Conservation (phyloP, 192 early-diverging fungal genomes). For the Backusella westeae region DNA sequence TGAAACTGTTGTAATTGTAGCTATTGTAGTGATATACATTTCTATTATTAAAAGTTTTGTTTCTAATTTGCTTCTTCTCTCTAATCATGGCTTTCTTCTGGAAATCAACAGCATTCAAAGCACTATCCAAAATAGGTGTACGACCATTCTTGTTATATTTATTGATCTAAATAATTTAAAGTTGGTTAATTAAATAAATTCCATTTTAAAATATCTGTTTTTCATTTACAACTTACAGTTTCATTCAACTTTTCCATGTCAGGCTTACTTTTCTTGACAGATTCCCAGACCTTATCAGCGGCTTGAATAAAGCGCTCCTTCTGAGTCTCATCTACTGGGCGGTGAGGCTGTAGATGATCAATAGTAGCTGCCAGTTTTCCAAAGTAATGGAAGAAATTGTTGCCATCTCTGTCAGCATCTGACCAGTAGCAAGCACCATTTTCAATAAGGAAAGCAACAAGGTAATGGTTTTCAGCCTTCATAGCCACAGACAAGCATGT, state of each 20-base stretch:
- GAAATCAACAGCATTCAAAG: background rate
- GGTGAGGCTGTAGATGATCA: slow-evolving; percentile 1
- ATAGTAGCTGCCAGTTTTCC: background rate
- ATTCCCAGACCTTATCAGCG: slow-evolving; percentile 7
- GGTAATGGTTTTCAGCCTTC: slow-evolving; percentile 3
- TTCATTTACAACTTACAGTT: background rate
- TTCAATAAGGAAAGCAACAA: slow-evolving; percentile 24
- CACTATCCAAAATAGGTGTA: slow-evolving; percentile 22
- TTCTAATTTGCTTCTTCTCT: slow-evolving; percentile 2
- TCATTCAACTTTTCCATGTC: background rate
- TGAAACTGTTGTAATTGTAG: background rate
- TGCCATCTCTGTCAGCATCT: background rate
- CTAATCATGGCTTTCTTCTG: slow-evolving; percentile 13
- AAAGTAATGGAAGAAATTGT: slow-evolving; percentile 36
- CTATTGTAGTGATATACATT: background rate
- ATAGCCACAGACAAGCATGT: slow-evolving; percentile 33
- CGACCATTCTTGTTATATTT: slow-evolving; percentile 22
- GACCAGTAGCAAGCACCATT: slow-evolving; percentile 23
- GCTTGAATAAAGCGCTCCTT: slow-evolving; percentile 1
- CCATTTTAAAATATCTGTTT: background rate
- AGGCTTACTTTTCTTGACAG: background rate
- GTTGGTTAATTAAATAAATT: background rate
- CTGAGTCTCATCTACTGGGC: background rate
- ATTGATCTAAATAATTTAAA: slow-evolving; percentile 23
- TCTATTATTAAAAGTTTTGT: background rate